These are phyloP conservation scores for Penicilliopsis zonata DNA, from an alignment of 495 filamentous ascomycete genomes.

Conservation along the genomic window DNA sequence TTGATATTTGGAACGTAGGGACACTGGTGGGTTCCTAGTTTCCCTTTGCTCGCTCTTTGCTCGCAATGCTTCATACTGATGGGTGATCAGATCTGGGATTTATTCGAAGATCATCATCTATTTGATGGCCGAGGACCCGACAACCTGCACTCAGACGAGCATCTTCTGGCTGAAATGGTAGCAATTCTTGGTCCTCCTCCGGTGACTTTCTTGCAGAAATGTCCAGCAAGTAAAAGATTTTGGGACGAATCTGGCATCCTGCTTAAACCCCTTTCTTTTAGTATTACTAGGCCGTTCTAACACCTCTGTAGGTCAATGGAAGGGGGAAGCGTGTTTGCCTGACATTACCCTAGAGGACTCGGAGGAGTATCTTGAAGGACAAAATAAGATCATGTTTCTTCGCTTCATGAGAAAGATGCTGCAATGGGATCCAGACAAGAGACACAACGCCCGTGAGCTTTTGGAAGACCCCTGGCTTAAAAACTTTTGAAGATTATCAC, in stretches of 20 bases:
- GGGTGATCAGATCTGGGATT: slow-evolving; percentile 18
- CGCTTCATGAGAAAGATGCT: slow-evolving; percentile 22
- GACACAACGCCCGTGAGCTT: slow-evolving; percentile 18
- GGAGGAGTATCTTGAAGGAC: slow-evolving; percentile 13
- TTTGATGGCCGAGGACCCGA: slow-evolving; percentile 1
- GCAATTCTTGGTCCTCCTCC: slow-evolving; percentile 18
- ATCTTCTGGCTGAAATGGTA: slow-evolving; percentile 23
- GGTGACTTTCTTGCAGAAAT: slow-evolving; percentile 9
- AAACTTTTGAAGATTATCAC: too few species aligned
- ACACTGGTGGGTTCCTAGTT: slow-evolving; percentile 19
- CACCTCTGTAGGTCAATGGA: slow-evolving; percentile 10
- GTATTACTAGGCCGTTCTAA: slow-evolving; percentile 1
- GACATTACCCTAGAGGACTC: slow-evolving; percentile 6
- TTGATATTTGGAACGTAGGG: slow-evolving; percentile 31
- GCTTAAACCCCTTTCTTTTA: slow-evolving; percentile 3
- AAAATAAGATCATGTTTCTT: slow-evolving; percentile 15
- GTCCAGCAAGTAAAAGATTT: slow-evolving; percentile 3
- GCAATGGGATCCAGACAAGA: slow-evolving; percentile 19
- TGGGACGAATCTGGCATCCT: slow-evolving; percentile 12
- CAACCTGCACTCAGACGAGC: slow-evolving; percentile 1
- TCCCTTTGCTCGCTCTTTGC: background rate
- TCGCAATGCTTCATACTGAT: background rate
- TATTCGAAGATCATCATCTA: slow-evolving; percentile 12
- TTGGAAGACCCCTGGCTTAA: slow-evolving; percentile 19
- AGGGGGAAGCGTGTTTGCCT: slow-evolving; percentile 8